These are phyloP conservation scores for Fusarium sp. DNA, from an alignment of 2,329 filamentous ascomycete species.

Conservation along the genomic window DNA sequence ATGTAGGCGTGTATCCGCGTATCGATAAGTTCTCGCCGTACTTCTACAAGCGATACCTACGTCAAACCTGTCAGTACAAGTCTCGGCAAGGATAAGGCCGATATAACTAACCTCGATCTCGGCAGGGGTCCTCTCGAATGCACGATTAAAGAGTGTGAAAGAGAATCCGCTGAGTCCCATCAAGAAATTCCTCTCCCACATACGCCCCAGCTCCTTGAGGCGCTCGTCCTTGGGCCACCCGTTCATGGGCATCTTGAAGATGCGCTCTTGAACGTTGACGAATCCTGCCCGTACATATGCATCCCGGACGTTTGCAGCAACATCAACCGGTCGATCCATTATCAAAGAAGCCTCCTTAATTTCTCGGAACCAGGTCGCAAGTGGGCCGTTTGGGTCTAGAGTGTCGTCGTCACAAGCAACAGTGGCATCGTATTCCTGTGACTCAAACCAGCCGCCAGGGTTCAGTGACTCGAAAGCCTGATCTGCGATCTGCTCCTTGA, in stretches of 20 bases:
- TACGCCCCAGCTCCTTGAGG: constrained; percentile 61
- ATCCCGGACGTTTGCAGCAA: constrained; percentile 54
- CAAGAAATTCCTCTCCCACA: constrained; percentile 63
- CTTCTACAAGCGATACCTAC: constrained; percentile 65
- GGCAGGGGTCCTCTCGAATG: constrained; percentile 58
- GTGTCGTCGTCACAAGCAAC: constrained; percentile 63
- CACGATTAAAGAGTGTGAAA: constrained; percentile 59
- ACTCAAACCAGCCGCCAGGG: constrained; percentile 71
- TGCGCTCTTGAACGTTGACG: constrained; percentile 66
- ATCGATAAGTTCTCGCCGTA: constrained; percentile 64
- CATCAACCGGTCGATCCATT: constrained; percentile 57
- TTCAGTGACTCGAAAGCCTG: constrained; percentile 65
- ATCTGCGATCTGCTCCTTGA: constrained; percentile 65
- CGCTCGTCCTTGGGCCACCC: constrained; percentile 66
- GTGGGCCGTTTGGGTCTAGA: constrained; percentile 55
- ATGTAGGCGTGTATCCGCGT: constrained; percentile 65
- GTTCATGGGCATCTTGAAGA: constrained; percentile 70
- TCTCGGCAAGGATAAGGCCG: not conserved
- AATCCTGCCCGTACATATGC: constrained; percentile 67
- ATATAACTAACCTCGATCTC: constrained; percentile 63
- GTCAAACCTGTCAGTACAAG: constrained; percentile 27
- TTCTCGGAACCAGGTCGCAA: constrained; percentile 60
- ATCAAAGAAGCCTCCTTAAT: constrained; percentile 57
- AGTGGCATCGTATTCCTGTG: constrained; percentile 62
- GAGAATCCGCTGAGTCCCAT: constrained; percentile 64